phyloP scores from a whole-genome alignment of 1,139 yeast species.

The Suhomyces yuchorum region DNA sequence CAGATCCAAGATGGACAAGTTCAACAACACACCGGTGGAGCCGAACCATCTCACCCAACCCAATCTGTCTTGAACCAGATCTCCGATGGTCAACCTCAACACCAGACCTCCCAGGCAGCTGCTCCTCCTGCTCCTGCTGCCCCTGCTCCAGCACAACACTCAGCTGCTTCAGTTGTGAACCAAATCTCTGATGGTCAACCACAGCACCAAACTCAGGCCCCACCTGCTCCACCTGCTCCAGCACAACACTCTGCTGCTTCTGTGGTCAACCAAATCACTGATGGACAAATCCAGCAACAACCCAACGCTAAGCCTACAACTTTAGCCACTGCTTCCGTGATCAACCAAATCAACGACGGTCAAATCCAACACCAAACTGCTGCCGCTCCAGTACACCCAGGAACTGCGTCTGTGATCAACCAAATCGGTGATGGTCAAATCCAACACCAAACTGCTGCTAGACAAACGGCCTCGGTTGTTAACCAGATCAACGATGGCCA shows the following conservation, averaged over 20 bases:
- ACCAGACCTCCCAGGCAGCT: constrained; percentile 28
- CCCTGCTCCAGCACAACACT: neutral
- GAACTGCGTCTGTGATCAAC: constrained; percentile 24
- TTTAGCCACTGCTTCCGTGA: constrained; percentile 22
- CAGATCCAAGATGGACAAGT: constrained; percentile 29
- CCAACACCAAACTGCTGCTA: constrained; percentile 41
- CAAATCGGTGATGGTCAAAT: constrained; percentile 46
- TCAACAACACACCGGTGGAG: constrained; percentile 19
- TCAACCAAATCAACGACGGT: constrained; percentile 41
- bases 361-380: constrained; percentile 38
- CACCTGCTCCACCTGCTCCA: constrained; percentile 21
- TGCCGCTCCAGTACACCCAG: constrained; percentile 38
- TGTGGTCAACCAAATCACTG: constrained; percentile 34
- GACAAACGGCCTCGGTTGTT: constrained; percentile 28
- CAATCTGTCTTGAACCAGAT: constrained; percentile 38
- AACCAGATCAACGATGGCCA: constrained; percentile 50
- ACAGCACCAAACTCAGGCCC: constrained; percentile 33
- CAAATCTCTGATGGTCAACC: constrained; percentile 32
- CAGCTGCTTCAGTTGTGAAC: constrained; percentile 30
- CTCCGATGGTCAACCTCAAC: constrained; percentile 44
- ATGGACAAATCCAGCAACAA: constrained; percentile 40
- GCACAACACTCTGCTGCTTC: constrained; percentile 10
- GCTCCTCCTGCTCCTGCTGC: constrained; percentile 14
- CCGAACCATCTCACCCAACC: constrained; percentile 7
- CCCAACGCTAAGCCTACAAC: constrained; percentile 25